Evolutionary conservation across 2,329 filamentous ascomycete species (phyloP).

Genomic region (Penicillium janthinellum): DNA sequence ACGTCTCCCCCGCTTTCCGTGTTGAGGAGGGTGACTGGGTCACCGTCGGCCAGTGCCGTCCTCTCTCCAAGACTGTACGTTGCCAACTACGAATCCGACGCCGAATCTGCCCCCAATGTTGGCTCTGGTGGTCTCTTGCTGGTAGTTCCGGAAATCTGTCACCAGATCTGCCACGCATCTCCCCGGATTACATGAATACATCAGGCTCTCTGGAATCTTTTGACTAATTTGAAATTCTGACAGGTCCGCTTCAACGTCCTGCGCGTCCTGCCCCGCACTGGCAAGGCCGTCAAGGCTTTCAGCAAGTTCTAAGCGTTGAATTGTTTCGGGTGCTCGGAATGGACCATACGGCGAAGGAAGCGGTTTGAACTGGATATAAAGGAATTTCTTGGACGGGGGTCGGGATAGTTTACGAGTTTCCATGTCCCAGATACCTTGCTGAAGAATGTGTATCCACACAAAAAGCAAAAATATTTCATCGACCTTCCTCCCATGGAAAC

Average conservation of each 20-base stretch:
- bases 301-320: slow-evolving; percentile 82
- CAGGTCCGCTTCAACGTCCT: slow-evolving; percentile 99
- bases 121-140: not conserved
- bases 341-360: slow-evolving; percentile 38
- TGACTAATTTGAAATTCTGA: slow-evolving; percentile 22
- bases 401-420: slow-evolving; percentile 45
- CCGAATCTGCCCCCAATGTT: not conserved
- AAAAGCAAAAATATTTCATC: slow-evolving; percentile 43
- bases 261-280: slow-evolving; percentile 94
- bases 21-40: slow-evolving; percentile 99
- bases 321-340: slow-evolving; percentile 34
- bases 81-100: slow-evolving; percentile 9
- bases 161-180: not conserved
- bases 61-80: slow-evolving; percentile 98
- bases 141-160: not conserved
- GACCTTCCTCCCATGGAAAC: slow-evolving; percentile 34
- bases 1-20: slow-evolving; percentile 99
- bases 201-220: not conserved
- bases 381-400: slow-evolving; percentile 38
- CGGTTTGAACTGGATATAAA: slow-evolving; percentile 43
- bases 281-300: slow-evolving; percentile 98
- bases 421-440: slow-evolving; percentile 46
- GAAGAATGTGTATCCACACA: slow-evolving; percentile 44
- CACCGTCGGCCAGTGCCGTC: slow-evolving; percentile 98
- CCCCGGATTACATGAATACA: not conserved